phyloP scores from a whole-genome alignment of 2,329 filamentous ascomycete species.

The Verticillium klebahnii region DNA sequence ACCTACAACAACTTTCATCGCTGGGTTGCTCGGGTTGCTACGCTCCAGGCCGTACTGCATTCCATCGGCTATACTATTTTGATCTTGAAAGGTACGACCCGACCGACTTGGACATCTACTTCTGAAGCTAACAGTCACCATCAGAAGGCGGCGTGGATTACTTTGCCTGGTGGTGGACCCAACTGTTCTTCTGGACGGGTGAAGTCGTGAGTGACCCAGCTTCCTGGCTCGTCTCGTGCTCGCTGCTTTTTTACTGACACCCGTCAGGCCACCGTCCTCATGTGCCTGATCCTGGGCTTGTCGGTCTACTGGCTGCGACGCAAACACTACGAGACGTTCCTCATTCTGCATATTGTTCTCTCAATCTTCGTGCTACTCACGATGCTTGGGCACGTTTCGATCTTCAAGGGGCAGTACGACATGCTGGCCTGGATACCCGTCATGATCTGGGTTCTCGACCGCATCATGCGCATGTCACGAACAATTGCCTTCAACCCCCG shows the following conservation, averaged over 20 bases:
- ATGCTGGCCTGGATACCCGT: constrained; percentile 44
- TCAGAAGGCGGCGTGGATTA: constrained; percentile 32
- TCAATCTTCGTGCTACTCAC: constrained; percentile 43
- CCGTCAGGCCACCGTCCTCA: constrained; percentile 33
- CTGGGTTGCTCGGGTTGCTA: constrained; percentile 59
- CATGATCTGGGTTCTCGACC: constrained; percentile 45
- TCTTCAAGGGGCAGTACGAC: constrained; percentile 45
- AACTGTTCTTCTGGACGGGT: constrained; percentile 46
- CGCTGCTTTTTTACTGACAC: not conserved
- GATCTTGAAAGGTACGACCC: constrained; percentile 27
- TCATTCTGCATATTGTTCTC: constrained; percentile 45
- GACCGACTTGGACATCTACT: not conserved
- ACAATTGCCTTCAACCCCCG: constrained; percentile 33
- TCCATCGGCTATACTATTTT: constrained; percentile 53
- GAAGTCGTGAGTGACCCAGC: constrained; percentile 7
- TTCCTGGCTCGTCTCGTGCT: not conserved
- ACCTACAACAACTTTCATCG: constrained; percentile 66
- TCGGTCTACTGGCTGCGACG: constrained; percentile 48
- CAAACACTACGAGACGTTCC: constrained; percentile 47
- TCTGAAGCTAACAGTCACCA: not conserved
- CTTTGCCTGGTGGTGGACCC: constrained; percentile 30
- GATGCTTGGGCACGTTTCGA: constrained; percentile 51
- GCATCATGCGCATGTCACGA: constrained; percentile 38
- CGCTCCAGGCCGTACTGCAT: constrained; percentile 58
- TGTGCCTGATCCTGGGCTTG: constrained; percentile 39